phyloP scores from a whole-genome alignment of 352 stramenopile genomes.

The Pythium aphanidermatum region DNA sequence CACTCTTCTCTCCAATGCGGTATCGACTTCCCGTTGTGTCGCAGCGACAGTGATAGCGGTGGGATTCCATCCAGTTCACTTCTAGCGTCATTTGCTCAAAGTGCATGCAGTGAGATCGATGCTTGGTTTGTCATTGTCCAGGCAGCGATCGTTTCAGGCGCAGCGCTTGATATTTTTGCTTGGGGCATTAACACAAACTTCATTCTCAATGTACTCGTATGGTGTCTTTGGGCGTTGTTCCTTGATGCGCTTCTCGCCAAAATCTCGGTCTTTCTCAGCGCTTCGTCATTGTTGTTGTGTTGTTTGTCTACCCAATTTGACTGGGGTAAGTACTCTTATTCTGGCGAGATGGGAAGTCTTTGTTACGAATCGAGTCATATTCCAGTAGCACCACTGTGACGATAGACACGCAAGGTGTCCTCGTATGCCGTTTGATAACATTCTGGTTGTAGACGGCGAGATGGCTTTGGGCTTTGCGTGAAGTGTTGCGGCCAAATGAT shows the following conservation, averaged over 20 bases:
- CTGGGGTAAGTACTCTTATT: conserved; percentile 2
- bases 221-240: conserved; percentile 17
- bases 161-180: conserved; percentile 5
- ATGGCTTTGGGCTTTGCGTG: conserved; percentile 2
- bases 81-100: conserved; percentile 1
- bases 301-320: conserved; percentile 3
- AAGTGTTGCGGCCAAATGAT: neutral
- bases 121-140: conserved; percentile 16
- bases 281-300: conserved; percentile 5
- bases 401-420: conserved; percentile 6
- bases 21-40: conserved; percentile 11
- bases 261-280: conserved; percentile 1
- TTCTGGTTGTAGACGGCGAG: conserved; percentile 11
- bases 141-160: neutral
- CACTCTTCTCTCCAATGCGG: conserved; percentile 11
- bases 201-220: conserved; percentile 4
- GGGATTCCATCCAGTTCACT: conserved; percentile 1
- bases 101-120: conserved; percentile 12
- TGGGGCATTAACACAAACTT: conserved; percentile 10
- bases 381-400: neutral
- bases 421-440: conserved; percentile 6
- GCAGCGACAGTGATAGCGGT: conserved; percentile 2
- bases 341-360: neutral
- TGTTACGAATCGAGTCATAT: conserved; percentile 9
- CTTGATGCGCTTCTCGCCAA: conserved; percentile 8